Percentiles rank a stretch among this genome's conserved stretches.
Conservation (phyloP, 441 rosid species). For the Populus hybrid region DNA sequence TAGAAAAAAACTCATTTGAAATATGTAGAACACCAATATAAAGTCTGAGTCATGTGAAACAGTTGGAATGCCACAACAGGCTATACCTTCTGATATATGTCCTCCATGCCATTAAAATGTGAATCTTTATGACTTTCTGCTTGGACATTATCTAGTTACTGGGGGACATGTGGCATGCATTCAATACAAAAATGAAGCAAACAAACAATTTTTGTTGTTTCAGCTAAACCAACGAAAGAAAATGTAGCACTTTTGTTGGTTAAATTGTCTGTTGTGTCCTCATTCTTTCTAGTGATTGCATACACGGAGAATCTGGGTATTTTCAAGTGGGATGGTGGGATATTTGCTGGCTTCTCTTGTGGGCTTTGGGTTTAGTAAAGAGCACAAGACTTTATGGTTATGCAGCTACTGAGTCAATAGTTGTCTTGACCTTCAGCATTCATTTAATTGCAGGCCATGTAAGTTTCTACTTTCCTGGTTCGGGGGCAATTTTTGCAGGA, state of each 20-base stretch:
- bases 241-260: not conserved
- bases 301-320: not conserved
- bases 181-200: not conserved
- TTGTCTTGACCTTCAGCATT: slow-evolving; percentile 10
- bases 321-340: not conserved
- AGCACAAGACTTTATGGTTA: not conserved
- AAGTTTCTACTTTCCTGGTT: slow-evolving; percentile 91
- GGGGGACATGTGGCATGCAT: not conserved
- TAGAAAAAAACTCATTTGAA: not conserved
- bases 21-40: not conserved
- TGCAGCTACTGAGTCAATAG: not conserved
- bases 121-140: not conserved
- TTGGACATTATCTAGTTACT: not conserved
- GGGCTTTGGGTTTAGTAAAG: not conserved
- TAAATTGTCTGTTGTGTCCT: not conserved
- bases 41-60: not conserved
- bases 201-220: not conserved
- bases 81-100: not conserved
- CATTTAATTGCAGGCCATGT: slow-evolving; percentile 62
- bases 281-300: not conserved
- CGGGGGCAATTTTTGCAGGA: slow-evolving; percentile 87
- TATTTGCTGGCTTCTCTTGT: not conserved
- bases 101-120: not conserved
- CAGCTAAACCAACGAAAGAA: not conserved
- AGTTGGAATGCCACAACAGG: not conserved